These are phyloP conservation scores for Pichia deserticola DNA, from an alignment of 805 yeast species.

Conservation along the genomic window DNA sequence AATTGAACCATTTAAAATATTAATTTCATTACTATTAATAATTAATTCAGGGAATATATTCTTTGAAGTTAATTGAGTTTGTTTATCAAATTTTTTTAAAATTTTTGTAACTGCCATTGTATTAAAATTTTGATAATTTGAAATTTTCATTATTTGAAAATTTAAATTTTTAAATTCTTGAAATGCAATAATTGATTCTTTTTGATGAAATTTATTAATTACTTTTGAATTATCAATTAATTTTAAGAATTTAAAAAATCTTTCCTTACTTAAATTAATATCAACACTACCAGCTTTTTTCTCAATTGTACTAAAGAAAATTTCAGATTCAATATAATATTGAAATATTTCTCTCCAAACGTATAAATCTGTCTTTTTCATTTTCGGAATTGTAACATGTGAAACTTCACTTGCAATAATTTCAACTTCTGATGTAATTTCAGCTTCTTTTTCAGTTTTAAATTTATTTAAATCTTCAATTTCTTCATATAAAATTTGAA, in stretches of 20 bases:
- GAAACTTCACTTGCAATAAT: conserved; percentile 34
- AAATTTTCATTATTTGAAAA: conserved; percentile 44
- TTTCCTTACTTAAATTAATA: conserved; percentile 37
- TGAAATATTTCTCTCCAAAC: conserved; percentile 65
- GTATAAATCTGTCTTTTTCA: conserved; percentile 47
- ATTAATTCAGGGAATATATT: conserved; percentile 34
- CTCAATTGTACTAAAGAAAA: conserved; percentile 44
- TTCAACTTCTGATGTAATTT: conserved; percentile 37
- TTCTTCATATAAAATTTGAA: conserved; percentile 50
- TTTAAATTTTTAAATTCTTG: conserved; percentile 47
- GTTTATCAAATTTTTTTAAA: conserved; percentile 69
- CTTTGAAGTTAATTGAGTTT: conserved; percentile 48
- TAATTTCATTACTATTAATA: conserved; percentile 13
- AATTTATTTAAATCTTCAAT: conserved; percentile 41
- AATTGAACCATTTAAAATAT: conserved; percentile 31
- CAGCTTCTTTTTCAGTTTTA: conserved; percentile 34
- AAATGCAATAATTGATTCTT: conserved; percentile 38
- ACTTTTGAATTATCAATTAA: conserved; percentile 33
- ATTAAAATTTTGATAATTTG: conserved; percentile 57
- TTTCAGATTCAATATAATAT: conserved; percentile 57
- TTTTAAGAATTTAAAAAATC: conserved; percentile 35
- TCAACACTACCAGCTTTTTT: conserved; percentile 35
- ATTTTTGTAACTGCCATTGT: conserved; percentile 59
- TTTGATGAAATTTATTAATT: conserved; percentile 37
- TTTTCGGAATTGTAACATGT: conserved; percentile 33